A percentile compares a stretch with the other conserved stretches of the same genome.
These are phyloP conservation scores for Mortierella alpina DNA, from an alignment of 192 early-diverging fungal genomes.

Conservation along the genomic window DNA sequence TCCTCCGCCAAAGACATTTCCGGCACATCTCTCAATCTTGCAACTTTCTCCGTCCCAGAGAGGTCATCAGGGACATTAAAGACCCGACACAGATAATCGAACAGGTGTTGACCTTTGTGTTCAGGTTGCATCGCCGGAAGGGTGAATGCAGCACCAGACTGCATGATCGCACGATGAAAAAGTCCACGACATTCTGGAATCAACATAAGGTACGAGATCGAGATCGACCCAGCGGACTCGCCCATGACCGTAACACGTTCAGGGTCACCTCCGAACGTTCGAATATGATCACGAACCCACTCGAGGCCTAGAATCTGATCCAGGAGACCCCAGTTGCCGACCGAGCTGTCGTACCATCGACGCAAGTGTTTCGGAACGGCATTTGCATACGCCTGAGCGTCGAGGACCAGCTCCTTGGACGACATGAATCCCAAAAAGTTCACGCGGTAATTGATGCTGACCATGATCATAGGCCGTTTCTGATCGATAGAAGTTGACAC, in stretches of 20 bases:
- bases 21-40: not conserved
- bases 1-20: not conserved
- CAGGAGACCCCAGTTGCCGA: constrained; percentile 58
- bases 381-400: not conserved
- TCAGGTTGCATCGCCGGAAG: not conserved
- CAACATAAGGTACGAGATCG: constrained; percentile 40
- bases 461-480: constrained; percentile 40
- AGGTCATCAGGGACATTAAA: constrained; percentile 2
- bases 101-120: constrained; percentile 5
- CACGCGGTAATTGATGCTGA: constrained; percentile 59
- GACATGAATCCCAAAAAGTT: constrained; percentile 59
- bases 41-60: constrained; percentile 1
- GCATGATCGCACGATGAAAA: constrained; percentile 5
- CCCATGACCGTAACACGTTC: constrained; percentile 64
- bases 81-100: constrained; percentile 7
- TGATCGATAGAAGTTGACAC: not conserved
- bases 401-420: constrained; percentile 27
- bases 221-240: constrained; percentile 63
- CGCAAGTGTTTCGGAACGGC: not conserved
- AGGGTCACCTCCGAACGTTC: constrained; percentile 68
- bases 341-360: constrained; percentile 2
- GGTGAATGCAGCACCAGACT: constrained; percentile 4
- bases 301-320: constrained; percentile 61
- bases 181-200: not conserved
- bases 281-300: constrained; percentile 70